Conservation (phyloP, 2,329 filamentous ascomycete genomes). For the Ilyonectria destructans region DNA sequence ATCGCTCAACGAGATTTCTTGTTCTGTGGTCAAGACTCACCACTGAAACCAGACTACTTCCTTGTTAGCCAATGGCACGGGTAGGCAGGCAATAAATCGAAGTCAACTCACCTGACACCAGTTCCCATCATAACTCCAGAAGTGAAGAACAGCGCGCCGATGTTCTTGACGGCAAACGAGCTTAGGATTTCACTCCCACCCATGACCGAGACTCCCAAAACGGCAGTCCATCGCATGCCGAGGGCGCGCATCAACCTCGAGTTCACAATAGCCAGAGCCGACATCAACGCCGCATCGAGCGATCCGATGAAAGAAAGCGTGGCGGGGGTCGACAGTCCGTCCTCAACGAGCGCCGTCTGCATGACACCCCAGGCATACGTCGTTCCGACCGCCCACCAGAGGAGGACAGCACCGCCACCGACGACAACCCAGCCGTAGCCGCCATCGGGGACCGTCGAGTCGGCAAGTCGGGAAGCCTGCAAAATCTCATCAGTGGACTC, state of each 20-base stretch:
- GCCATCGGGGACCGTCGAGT: constrained; percentile 66
- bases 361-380: constrained; percentile 75
- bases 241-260: constrained; percentile 66
- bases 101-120: constrained; percentile 50
- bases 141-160: constrained; percentile 56
- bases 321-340: constrained; percentile 63
- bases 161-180: constrained; percentile 55
- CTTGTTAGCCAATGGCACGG: constrained; percentile 12
- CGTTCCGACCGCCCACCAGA: constrained; percentile 72
- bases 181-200: constrained; percentile 65
- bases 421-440: constrained; percentile 73
- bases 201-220: constrained; percentile 67
- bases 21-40: constrained; percentile 52
- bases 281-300: constrained; percentile 65
- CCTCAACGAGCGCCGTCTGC: constrained; percentile 69
- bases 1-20: background rate
- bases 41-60: constrained; percentile 58
- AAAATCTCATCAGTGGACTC: constrained; percentile 48
- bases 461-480: constrained; percentile 61
- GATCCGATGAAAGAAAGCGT: constrained; percentile 74
- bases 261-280: constrained; percentile 67
- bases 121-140: constrained; percentile 53
- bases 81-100: background rate
- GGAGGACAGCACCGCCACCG: constrained; percentile 63
- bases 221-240: constrained; percentile 63